Base-by-base conservation (phyloP, 345 rosid genomes). In the Gossypium anomalum region DNA sequence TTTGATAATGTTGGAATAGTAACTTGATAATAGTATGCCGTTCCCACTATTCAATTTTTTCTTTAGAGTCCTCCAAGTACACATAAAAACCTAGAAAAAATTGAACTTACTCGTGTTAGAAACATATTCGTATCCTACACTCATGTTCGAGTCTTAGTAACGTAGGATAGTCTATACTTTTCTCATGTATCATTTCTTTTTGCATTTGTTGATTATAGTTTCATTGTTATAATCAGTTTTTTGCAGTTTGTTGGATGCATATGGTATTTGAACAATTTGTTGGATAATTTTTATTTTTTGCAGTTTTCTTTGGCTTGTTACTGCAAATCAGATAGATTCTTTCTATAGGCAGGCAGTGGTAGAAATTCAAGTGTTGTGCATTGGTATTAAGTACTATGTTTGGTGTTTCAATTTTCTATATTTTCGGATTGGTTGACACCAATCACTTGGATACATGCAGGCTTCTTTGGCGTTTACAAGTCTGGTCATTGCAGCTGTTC, bases 391-490 rank as follows among this genome's bases (percentile, higher is more conserved):
- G 68, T 73, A 53, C 34, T 64, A n/a, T 61, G 64, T 47, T 75
- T 75, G 62, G 45, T 51, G 13, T 23, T 29, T 70, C 3, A 20
- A 45, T 51, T 61, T 60, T n/a, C 59, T 41, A 8, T 59, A 34
- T 51, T 44, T 51, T 45, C 57, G 63, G 62, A 72, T 70, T 80
- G 71, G 76, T 72, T n/a, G 41, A 76, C 72, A 57, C 63, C 48
- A 13, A 19, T 72, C 23, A 48, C 17, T 65, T 78, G 77, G 22
- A 8, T 55, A 76, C 29, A 11, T 84, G 85, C 97, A 94, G 98
- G 87, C 98, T 75, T 87, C 88, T 51, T 79, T 92, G 72, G 97
- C 98, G 25, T 89, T 94, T 82, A 82, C 90, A 52, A 83, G 96
- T 83, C 83, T 95, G 56, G 94, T 90, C 25, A 55, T 90, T 76